Base-by-base conservation (phyloP, 495 filamentous ascomycete species). In the Apodospora peruviana region DNA sequence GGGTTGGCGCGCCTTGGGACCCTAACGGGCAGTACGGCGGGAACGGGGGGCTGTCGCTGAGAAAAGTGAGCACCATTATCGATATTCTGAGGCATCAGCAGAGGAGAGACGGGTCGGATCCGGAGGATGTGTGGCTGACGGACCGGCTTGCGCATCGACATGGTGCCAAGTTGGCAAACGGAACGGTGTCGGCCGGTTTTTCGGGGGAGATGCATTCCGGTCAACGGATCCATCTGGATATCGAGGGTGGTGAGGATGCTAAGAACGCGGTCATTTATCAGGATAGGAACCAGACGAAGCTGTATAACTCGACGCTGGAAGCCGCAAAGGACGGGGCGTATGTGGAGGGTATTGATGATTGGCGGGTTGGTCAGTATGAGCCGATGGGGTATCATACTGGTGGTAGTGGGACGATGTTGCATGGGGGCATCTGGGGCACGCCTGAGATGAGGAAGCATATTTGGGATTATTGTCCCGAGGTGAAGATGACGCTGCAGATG, bases 381-480 rank as follows among this genome's bases (percentile, higher is more conserved):
- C 74, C 74, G 5, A 76, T 78, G 75, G 75, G 75, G 27, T 77
- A 77, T 48, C 75, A 78, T 46, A 69, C 71, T n/a, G 74, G 73
- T 1, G 64, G 67, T 19, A 64, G 65, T 32, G 74, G 73, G 18
- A 38, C 17, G 4, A 57, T 48, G 16, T 46, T 78, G 21, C 67
- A 71, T 19, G 21, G 23, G 12, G 62, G 45, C 1, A 62, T 76
- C 29, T 77, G 74, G 74, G 66, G 65, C 27, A 65, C 60, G 14
- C 65, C 64, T 0, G 47, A 58, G 47, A 47, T 63, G 57, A 52
- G 75, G 17, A 64, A 70, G 40, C 66, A 72, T 29, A 71, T 77
- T 14, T 76, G 70, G 73, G 61, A 65, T 12, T 76, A 75, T 54
- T 78, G 74, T 37, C 75, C 75, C 4, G 75, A 78, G 52, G 66